Evolutionary conservation across 2,329 filamentous ascomycete species (phyloP).

Genomic region (Phyllosticta citrichinensis): DNA sequence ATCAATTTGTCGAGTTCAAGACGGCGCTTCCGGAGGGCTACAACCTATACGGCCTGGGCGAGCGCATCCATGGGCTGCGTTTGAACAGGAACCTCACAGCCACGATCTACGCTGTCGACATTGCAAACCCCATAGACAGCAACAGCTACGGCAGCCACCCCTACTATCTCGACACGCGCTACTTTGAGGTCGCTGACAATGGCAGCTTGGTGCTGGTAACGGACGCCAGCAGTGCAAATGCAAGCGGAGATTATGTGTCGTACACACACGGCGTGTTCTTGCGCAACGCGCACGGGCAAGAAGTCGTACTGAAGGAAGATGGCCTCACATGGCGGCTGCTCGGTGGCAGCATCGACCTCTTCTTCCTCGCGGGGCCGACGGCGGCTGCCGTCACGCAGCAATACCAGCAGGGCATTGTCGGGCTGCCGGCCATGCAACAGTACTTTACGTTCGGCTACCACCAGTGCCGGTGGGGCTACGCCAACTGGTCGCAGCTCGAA

Average conservation of each 20-base stretch:
- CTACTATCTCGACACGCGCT: conserved; percentile 70
- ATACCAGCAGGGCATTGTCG: conserved; percentile 58
- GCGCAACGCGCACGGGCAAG: conserved; percentile 67
- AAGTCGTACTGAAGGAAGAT: conserved; percentile 53
- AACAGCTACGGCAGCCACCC: conserved; percentile 72
- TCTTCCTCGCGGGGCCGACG: conserved; percentile 66
- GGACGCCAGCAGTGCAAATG: conserved; percentile 22
- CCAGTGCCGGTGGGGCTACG: conserved; percentile 76
- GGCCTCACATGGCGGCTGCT: conserved; percentile 64
- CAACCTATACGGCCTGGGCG: conserved; percentile 66
- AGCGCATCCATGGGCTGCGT: conserved; percentile 60
- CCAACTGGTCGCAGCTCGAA: conserved; percentile 58
- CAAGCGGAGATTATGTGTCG: conserved; percentile 48
- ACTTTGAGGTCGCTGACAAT: conserved; percentile 47
- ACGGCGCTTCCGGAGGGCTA: conserved; percentile 58
- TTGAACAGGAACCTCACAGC: conserved; percentile 65
- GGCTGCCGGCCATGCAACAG: conserved; percentile 66
- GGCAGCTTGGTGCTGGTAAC: conserved; percentile 45
- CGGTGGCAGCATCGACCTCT: conserved; percentile 69
- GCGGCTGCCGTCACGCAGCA: conserved; percentile 58
- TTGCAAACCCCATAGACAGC: conserved; percentile 50
- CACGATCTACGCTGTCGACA: conserved; percentile 59
- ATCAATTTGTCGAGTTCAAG: conserved; percentile 68
- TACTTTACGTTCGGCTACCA: conserved; percentile 78
- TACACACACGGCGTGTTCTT: conserved; percentile 69